These are phyloP conservation scores for Sicyos edulis DNA, from an alignment of 306 rosid genomes.

Conservation along the genomic window DNA sequence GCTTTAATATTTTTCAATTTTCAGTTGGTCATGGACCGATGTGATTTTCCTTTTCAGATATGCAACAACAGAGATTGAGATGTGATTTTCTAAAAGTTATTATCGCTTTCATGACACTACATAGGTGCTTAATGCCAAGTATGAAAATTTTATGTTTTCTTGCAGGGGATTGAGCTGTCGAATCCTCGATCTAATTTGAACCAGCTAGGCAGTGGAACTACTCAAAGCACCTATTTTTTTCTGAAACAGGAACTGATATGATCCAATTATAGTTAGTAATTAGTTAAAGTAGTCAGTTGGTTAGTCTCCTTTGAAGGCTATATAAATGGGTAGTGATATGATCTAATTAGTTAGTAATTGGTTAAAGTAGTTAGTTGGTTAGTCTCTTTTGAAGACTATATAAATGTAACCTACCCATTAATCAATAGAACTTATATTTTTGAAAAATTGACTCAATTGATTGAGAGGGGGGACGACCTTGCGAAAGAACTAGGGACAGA, in stretches of 20 bases:
- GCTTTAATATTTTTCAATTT: neutral
- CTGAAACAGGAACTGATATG: slow-evolving; percentile 97
- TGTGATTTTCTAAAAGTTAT: neutral
- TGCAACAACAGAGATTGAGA: slow-evolving; percentile 18
- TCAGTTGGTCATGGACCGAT: neutral
- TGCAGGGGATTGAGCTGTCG: slow-evolving; percentile 86
- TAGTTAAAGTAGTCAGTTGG: no score
- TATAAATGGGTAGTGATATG: no score
- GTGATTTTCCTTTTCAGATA: neutral
- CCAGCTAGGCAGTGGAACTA: slow-evolving; percentile 90
- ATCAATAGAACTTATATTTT: no score
- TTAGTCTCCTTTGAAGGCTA: no score
- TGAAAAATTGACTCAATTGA: no score
- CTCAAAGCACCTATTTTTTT: slow-evolving; percentile 85
- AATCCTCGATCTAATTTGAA: slow-evolving; percentile 93
- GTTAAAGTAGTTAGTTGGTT: no score
- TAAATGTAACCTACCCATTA: no score
- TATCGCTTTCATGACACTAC: neutral
- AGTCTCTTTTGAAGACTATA: no score
- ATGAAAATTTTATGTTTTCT: neutral
- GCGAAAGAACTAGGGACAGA: no score
- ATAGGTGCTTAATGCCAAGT: neutral
- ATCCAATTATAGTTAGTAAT: no score
- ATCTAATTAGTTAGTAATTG: no score
- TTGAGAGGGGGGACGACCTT: no score